Evolutionary conservation across 2,329 filamentous ascomycete genomes (phyloP).

Genomic region (Fusarium foetens): DNA sequence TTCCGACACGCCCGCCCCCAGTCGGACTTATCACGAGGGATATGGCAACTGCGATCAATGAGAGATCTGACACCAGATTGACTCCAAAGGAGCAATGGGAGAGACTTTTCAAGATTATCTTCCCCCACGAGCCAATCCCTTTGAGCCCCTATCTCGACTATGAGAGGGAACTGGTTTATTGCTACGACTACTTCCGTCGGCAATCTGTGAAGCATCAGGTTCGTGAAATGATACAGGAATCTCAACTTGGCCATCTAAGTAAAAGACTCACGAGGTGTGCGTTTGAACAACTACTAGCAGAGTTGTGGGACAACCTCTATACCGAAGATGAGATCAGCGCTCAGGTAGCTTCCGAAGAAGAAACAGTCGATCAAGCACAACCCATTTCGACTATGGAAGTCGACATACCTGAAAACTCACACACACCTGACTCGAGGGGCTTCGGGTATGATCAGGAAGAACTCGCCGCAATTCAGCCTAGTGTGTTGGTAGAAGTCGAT

Average conservation of each 20-base stretch:
- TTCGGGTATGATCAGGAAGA: not conserved
- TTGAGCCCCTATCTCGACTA: not conserved
- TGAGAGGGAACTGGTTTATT: not conserved
- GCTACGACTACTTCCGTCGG: not conserved
- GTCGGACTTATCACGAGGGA: not conserved
- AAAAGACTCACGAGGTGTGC: fast-evolving
- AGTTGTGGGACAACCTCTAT: fast-evolving
- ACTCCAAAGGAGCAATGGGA: not conserved
- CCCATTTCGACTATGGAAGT: no score
- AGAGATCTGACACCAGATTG: not conserved
- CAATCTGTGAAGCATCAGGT: fast-evolving
- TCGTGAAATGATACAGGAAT: not conserved
- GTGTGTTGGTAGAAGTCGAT: not conserved
- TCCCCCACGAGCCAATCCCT: not conserved
- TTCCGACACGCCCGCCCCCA: not conserved
- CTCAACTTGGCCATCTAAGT: not conserved
- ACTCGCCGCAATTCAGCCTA: fast-evolving
- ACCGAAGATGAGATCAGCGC: not conserved
- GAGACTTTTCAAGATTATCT: not conserved
- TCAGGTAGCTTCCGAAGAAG: not conserved
- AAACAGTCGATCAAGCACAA: not conserved
- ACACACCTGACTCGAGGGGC: no score
- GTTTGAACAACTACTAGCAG: not conserved
- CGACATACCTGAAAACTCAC: not conserved
- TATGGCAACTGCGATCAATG: not conserved